phyloP scores from a whole-genome alignment of 306 rosid species.

The Rosa chinensis region DNA sequence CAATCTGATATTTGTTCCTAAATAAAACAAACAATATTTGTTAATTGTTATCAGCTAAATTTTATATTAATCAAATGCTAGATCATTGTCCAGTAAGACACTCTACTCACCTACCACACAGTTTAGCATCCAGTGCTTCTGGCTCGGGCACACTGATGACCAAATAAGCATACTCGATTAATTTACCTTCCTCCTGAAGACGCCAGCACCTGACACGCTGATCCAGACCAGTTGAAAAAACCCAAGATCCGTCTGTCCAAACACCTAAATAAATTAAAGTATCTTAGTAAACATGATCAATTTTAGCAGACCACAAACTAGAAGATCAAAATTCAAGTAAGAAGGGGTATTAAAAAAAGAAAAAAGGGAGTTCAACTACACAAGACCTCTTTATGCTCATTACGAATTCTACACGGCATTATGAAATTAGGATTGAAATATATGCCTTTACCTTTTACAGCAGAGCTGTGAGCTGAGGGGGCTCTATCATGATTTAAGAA shows the following conservation, averaged over 20 bases:
- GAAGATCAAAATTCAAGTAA: background rate
- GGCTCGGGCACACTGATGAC: constrained; percentile 94
- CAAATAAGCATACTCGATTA: constrained; percentile 57
- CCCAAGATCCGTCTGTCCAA: constrained; percentile 98
- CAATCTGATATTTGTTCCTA: constrained; percentile 84
- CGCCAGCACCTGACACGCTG: constrained; percentile 94
- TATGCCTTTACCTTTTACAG: constrained; percentile 64
- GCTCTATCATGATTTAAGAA: constrained; percentile 46
- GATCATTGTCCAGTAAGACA: background rate
- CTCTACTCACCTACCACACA: constrained; percentile 62
- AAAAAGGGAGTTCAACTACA: background rate
- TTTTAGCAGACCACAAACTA: background rate
- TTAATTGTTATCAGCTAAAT: background rate
- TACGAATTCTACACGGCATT: background rate
- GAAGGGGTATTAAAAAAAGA: background rate
- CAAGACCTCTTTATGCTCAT: background rate
- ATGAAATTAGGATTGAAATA: background rate
- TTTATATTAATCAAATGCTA: background rate
- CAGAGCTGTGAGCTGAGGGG: constrained; percentile 89
- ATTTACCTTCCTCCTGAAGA: constrained; percentile 43
- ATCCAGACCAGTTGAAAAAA: constrained; percentile 94
- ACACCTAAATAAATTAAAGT: constrained; percentile 51
- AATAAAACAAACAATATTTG: constrained; percentile 11
- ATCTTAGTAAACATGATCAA: background rate
- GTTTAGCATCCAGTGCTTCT: constrained; percentile 78